Conservation (phyloP, 2,329 filamentous ascomycete species). For the Ceratocystis colombiana region DNA sequence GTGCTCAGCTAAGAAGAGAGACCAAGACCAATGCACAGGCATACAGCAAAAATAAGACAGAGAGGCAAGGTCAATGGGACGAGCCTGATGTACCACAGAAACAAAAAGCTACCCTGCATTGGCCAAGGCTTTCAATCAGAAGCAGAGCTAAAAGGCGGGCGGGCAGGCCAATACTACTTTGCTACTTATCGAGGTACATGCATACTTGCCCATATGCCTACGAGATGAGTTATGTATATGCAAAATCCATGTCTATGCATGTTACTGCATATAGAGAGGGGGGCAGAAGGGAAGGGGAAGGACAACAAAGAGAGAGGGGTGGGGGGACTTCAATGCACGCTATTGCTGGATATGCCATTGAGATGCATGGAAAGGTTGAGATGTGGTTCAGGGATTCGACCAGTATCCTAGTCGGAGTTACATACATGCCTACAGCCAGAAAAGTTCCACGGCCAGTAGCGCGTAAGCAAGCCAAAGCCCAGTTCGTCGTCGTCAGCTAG, state of each 20-base stretch:
- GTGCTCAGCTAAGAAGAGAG: conserved; percentile 8
- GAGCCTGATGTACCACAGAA: conserved; percentile 10
- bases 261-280: no score
- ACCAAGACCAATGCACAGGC: conserved; percentile 4
- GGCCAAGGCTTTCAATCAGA: background rate
- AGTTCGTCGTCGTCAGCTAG: background rate
- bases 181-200: background rate
- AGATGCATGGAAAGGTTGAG: background rate
- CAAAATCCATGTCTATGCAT: background rate
- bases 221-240: background rate
- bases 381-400: conserved; percentile 1
- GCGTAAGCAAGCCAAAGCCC: background rate
- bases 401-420: background rate
- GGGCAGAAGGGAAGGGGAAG: no score
- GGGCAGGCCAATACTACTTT: background rate
- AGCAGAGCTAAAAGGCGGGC: background rate
- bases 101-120: background rate
- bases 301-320: background rate
- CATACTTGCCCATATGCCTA: background rate
- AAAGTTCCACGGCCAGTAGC: background rate
- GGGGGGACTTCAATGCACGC: background rate
- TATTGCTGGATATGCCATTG: background rate
- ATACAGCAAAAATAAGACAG: background rate
- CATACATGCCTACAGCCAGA: background rate
- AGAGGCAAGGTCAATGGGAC: background rate